Percentiles rank a stretch among this genome's conserved stretches.
Evolutionary conservation across 2,329 filamentous ascomycete genomes (phyloP).

Genomic region (Neopestalotiopsis sp.): DNA sequence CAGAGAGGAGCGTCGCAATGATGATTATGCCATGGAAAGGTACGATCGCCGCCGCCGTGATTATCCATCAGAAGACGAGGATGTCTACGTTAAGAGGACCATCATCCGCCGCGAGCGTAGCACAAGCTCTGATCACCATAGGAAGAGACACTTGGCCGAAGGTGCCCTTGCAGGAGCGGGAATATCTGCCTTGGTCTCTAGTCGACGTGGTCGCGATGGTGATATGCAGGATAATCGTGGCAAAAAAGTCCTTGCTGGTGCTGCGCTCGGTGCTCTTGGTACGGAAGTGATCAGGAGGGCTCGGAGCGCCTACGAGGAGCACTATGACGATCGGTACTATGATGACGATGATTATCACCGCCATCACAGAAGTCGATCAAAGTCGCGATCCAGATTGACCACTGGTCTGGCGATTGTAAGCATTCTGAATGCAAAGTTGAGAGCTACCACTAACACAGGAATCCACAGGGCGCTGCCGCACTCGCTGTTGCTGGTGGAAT

Average conservation of each 20-base stretch:
- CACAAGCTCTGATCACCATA: slow-evolving; percentile 54
- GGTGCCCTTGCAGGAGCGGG: slow-evolving; percentile 70
- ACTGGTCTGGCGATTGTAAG: slow-evolving; percentile 65
- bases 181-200: slow-evolving; percentile 62
- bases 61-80: slow-evolving; percentile 48
- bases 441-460: background rate
- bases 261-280: slow-evolving; percentile 66
- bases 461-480: slow-evolving; percentile 54
- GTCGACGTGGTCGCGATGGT: slow-evolving; percentile 57
- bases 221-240: slow-evolving; percentile 58
- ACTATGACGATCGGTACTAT: slow-evolving; percentile 49
- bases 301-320: slow-evolving; percentile 65
- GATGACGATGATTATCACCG: slow-evolving; percentile 45
- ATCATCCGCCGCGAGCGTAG: slow-evolving; percentile 58
- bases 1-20: slow-evolving; percentile 40
- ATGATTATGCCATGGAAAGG: slow-evolving; percentile 39
- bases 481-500: slow-evolving; percentile 69
- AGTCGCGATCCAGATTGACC: slow-evolving; percentile 53
- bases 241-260: slow-evolving; percentile 65
- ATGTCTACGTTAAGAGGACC: slow-evolving; percentile 50
- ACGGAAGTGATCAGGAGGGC: slow-evolving; percentile 66
- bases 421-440: background rate
- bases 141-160: slow-evolving; percentile 66
- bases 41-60: slow-evolving; percentile 42
- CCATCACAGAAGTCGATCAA: slow-evolving; percentile 42